Percentiles rank a stretch among this genome's conserved stretches.
Evolutionary conservation across 2,329 filamentous ascomycete species (phyloP).

Genomic region (Cordyceps cicadae): DNA sequence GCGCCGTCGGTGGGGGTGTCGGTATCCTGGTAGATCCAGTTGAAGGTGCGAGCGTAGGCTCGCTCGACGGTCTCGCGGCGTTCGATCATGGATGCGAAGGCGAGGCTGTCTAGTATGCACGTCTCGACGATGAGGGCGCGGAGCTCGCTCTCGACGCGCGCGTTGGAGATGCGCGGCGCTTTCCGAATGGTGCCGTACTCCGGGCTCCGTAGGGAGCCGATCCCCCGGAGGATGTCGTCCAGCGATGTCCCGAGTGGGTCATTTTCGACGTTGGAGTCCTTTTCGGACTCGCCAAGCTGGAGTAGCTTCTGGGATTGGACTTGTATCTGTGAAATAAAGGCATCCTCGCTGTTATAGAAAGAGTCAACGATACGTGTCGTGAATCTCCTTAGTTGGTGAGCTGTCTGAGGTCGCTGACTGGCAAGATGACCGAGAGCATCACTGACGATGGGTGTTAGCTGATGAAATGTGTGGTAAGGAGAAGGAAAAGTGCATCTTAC

Average conservation of each 20-base stretch:
- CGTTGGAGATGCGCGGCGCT: neutral
- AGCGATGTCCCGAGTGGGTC: neutral
- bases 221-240: neutral
- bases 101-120: neutral
- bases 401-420: neutral
- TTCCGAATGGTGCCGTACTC: neutral
- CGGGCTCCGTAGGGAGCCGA: neutral
- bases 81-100: neutral
- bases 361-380: neutral
- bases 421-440: neutral
- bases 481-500: neutral
- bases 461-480: neutral
- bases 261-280: neutral
- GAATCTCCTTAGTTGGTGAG: neutral
- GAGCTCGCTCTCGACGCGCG: neutral
- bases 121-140: neutral
- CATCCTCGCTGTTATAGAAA: neutral
- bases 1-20: neutral
- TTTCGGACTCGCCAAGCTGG: neutral
- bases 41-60: constrained; percentile 5
- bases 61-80: constrained; percentile 4
- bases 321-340: neutral
- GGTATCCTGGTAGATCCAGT: constrained; percentile 6
- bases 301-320: neutral
- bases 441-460: neutral